Conservation (phyloP, 2,329 filamentous ascomycete genomes). For the Botrytis deweyae region DNA sequence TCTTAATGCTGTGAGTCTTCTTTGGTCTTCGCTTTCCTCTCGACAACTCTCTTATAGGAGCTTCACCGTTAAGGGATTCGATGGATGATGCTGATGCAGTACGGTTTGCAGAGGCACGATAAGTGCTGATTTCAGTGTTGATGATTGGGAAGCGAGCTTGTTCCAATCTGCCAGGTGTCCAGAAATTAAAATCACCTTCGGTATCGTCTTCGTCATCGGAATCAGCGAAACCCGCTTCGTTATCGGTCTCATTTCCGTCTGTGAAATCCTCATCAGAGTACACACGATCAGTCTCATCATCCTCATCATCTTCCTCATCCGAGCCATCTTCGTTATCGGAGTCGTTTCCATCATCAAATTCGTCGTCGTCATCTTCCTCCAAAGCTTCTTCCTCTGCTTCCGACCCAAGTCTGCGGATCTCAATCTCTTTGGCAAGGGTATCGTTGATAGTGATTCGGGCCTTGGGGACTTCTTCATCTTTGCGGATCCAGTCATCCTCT, state of each 20-base stretch:
- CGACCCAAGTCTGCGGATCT: slow-evolving; percentile 78
- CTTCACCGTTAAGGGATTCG: slow-evolving; percentile 45
- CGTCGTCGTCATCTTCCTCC: slow-evolving; percentile 64
- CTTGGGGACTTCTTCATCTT: slow-evolving; percentile 56
- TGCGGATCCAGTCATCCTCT: slow-evolving; percentile 86
- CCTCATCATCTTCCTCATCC: slow-evolving; percentile 54
- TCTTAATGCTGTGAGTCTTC: slow-evolving; percentile 46
- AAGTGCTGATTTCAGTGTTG: slow-evolving; percentile 29
- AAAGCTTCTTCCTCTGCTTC: slow-evolving; percentile 90
- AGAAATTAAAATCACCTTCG: slow-evolving; percentile 64
- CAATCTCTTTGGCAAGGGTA: slow-evolving; percentile 85
- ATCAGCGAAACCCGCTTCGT: slow-evolving; percentile 67
- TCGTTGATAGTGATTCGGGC: slow-evolving; percentile 82
- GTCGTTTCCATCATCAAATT: slow-evolving; percentile 44
- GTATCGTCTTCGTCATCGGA: slow-evolving; percentile 66
- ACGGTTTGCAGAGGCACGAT: slow-evolving; percentile 36
- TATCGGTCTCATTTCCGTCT: slow-evolving; percentile 66
- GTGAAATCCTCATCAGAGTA: slow-evolving; percentile 55
- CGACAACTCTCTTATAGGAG: slow-evolving; percentile 27
- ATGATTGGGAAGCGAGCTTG: slow-evolving; percentile 14
- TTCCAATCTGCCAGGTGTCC: slow-evolving; percentile 49
- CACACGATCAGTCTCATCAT: slow-evolving; percentile 58
- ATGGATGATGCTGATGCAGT: slow-evolving; percentile 62
- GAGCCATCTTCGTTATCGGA: slow-evolving; percentile 49
- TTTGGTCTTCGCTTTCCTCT: slow-evolving; percentile 25